phyloP scores from a whole-genome alignment of 768 basidiomycete species.

The Lanmaoa pseudosensibilis region DNA sequence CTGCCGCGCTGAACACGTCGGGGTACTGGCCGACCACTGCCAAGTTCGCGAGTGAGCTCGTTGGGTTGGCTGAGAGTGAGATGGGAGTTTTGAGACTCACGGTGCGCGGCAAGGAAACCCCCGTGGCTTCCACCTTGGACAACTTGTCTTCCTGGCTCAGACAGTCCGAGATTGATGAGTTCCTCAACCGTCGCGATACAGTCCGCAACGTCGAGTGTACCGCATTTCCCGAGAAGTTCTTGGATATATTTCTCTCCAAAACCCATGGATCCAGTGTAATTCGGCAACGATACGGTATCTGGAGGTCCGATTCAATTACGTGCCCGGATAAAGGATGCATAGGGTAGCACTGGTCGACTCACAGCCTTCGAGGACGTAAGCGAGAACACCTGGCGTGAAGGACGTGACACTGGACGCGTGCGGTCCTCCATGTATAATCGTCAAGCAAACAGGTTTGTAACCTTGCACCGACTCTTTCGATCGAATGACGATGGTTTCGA shows the following conservation, averaged over 20 bases:
- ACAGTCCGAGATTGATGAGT: constrained; percentile 50
- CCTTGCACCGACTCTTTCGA: constrained; percentile 22
- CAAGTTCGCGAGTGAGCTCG: background rate
- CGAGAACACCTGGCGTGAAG: constrained; percentile 45
- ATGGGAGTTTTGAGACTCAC: constrained; percentile 37
- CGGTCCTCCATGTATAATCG: constrained; percentile 63
- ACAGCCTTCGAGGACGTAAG: constrained; percentile 64
- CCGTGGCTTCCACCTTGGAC: constrained; percentile 71
- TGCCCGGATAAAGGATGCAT: background rate
- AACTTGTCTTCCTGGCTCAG: constrained; percentile 52
- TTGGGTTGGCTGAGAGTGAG: background rate
- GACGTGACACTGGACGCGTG: constrained; percentile 49
- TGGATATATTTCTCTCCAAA: constrained; percentile 63
- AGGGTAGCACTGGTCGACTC: constrained; percentile 20
- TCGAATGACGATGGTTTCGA: constrained; percentile 56
- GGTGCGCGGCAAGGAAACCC: constrained; percentile 60
- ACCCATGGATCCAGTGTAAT: constrained; percentile 69
- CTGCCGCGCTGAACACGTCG: constrained; percentile 58
- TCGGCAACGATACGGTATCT: constrained; percentile 62
- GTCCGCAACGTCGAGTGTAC: constrained; percentile 64
- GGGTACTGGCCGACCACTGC: constrained; percentile 66
- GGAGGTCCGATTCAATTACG: background rate
- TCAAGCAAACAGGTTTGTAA: constrained; percentile 45
- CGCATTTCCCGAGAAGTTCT: constrained; percentile 56
- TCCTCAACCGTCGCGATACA: constrained; percentile 55